Evolutionary conservation across 164 flowering plant genomes (phyloP), one percentile per base, ranked within the genome.

Genomic region (Magnolia kwangsiensis): DNA sequence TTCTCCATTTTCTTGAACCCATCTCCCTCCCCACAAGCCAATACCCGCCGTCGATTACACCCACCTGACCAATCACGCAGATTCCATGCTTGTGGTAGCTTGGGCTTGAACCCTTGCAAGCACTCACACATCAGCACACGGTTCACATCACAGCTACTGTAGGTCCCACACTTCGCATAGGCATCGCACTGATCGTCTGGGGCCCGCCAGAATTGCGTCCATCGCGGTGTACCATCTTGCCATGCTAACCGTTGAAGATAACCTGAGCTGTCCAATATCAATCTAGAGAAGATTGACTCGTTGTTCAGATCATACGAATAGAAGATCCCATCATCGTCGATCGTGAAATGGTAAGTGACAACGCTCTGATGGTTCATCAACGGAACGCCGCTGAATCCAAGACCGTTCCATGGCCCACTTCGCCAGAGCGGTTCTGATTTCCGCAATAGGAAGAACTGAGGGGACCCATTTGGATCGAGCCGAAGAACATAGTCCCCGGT

Each of bases 361-460:
- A 45, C 3, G 85, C 13, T 11, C 65, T 51, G 5, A 73, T 2
- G 0, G 50, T 58, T 74, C 91, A 89, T 84, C 14, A 85, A 89
- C 7, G 94, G 93, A 0, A 87, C 85, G 1, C 95, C 95, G n/a
- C 86, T 88, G 63, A 87, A 92, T 49, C 87, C 63, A 0, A 68
- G 8, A 0, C 94, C 94, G 66, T 86, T 86, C 92, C 91, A 90
- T 1, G 92, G 90, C 3, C 97, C 94, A 49, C 85, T 83, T 24
- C 92, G 78, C 59, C 81, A 87, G 6, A 8, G 6, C 0, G 6
- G 18, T 0, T 19, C 1, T 2, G 68, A 51, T 2, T 69, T 29
- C 5, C 74, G 67, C 67, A 24, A 20, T 8, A 89, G 1, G 65
- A 76, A 77, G 0, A 75, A 7, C 71, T 88, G 84, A 0, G 90